Evolutionary conservation across 2,329 filamentous ascomycete genomes (phyloP), one percentile per base, ranked within the genome.

Genomic region (Exophiala bonariae): DNA sequence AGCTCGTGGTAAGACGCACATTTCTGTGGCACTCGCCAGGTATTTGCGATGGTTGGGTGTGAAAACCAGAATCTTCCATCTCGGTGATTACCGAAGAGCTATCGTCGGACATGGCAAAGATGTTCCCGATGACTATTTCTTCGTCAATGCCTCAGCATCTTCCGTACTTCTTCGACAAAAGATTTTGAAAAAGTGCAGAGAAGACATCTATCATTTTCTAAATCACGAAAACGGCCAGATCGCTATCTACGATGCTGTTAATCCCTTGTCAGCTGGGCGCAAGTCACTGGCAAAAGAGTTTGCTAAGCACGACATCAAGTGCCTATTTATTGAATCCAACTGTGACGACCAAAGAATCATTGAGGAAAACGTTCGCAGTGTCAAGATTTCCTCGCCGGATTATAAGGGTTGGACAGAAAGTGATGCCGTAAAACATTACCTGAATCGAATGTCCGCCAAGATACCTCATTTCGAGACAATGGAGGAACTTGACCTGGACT

Each of bases 221-320:
- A 95, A 97, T 62, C 87, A 96, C 59, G 93, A 97, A 63, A 97
- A 97, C 60, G 93, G 93, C 10, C 93, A 99, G 65, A 92, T 99
- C 45, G 93, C 93, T 46, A 97, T 99, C 50, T 99, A 97, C 66
- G 93, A 99, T 69, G 93, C 95, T 20, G 95, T 99, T 14, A 99
- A 99, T 61, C 91, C 92, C 3, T 85, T 93, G 16, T 84, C 89
- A 16, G 83, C 80, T 48, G 91, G 90, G 13, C 83, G 93, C 37
- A 82, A 86, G 46, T 87, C 89, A 9, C 75, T 99, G 14, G 91
- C 90, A 4, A 96, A 95, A 69, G 93, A 99, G 63, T 96, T 99
- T 65, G 86, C 88, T n/a, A 97, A 96, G 71, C 89, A 96, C 65
- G 89, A 96, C 63, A 91, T 99, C 48, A 87, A 92, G 82, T 97